These are phyloP conservation scores for Debaryomyces castellii DNA, from an alignment of 805 yeast species.

Conservation along the genomic window DNA sequence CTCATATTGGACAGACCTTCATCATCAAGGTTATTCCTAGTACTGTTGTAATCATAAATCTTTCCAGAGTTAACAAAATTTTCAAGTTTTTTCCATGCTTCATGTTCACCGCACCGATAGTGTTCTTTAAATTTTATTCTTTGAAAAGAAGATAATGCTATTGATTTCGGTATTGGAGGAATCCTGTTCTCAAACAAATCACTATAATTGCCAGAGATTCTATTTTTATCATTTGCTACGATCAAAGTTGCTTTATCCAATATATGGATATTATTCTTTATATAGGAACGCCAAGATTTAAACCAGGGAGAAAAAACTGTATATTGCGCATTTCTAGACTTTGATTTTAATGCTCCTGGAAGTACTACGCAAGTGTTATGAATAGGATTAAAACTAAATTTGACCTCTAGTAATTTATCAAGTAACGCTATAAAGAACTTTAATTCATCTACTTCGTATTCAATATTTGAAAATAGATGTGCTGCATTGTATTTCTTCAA, in stretches of 20 bases:
- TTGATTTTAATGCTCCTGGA: slow-evolving; percentile 36
- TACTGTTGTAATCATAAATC: slow-evolving; percentile 28
- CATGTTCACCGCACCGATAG: slow-evolving; percentile 26
- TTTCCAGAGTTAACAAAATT: slow-evolving; percentile 20
- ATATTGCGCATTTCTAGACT: slow-evolving; percentile 36
- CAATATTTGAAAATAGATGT: slow-evolving; percentile 35
- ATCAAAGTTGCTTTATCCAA: slow-evolving; percentile 2
- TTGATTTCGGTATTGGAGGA: neutral
- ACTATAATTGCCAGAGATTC: too few species aligned
- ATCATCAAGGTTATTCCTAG: slow-evolving; percentile 27
- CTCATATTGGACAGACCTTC: slow-evolving; percentile 44
- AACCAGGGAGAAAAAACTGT: slow-evolving; percentile 48
- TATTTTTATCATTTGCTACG: neutral
- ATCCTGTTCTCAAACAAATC: slow-evolving; percentile 2
- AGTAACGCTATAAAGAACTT: slow-evolving; percentile 23
- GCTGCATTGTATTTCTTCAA: slow-evolving; percentile 19
- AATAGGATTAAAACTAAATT: slow-evolving; percentile 21
- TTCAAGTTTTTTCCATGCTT: slow-evolving; percentile 22
- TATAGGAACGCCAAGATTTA: slow-evolving; percentile 33
- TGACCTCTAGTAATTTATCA: slow-evolving; percentile 10
- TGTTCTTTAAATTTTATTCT: neutral
- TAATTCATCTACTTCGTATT: slow-evolving; percentile 48
- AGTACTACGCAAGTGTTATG: slow-evolving; percentile 44
- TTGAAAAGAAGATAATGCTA: neutral
- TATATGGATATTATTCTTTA: slow-evolving; percentile 14